Conservation (phyloP, 1,139 yeast genomes). For the Taphrina populina region DNA sequence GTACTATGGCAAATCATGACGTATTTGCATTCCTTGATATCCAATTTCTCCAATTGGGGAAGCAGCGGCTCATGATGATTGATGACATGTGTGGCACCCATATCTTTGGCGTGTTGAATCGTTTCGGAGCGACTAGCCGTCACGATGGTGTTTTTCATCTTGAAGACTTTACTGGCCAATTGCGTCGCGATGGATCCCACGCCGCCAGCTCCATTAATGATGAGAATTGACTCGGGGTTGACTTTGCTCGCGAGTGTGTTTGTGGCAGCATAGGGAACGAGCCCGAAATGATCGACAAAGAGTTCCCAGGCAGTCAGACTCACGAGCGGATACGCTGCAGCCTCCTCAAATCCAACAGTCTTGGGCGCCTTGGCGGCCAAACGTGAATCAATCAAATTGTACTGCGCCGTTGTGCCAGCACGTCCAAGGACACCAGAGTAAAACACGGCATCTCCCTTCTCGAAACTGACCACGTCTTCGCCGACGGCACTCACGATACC, state of each 20-base stretch:
- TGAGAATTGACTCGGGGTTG: slow-evolving; percentile 17
- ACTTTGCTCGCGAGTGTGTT: slow-evolving; percentile 7
- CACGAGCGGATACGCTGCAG: slow-evolving; percentile 21
- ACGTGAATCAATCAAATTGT: slow-evolving; percentile 2
- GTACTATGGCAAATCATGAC: slow-evolving; percentile 14
- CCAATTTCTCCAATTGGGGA: slow-evolving; percentile 6
- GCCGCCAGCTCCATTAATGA: slow-evolving; percentile 28
- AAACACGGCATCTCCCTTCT: slow-evolving; percentile 10
- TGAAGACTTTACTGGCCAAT: slow-evolving; percentile 4
- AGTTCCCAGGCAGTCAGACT: slow-evolving; percentile 30
- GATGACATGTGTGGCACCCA: slow-evolving; percentile 26
- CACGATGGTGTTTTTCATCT: slow-evolving; percentile 8
- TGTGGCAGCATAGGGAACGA: slow-evolving; percentile 11
- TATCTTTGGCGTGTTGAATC: slow-evolving; percentile 13
- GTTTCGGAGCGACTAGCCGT: slow-evolving; percentile 22
- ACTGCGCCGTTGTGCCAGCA: slow-evolving; percentile 14
- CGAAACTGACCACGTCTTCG: slow-evolving; percentile 1
- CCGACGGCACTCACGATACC: slow-evolving; percentile 11
- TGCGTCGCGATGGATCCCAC: slow-evolving; percentile 19
- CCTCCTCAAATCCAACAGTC: slow-evolving; percentile 2
- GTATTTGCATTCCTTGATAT: slow-evolving; percentile 13
- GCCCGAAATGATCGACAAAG: slow-evolving; percentile 20
- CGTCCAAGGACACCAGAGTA: slow-evolving; percentile 21
- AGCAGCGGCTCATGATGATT: slow-evolving; percentile 15
- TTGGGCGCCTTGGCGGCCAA: slow-evolving; percentile 16